A percentile compares a stretch with the other conserved stretches of the same genome.
These are phyloP conservation scores for Penstemon newberryi DNA, from an alignment of 257 asterid species.

Conservation along the genomic window DNA sequence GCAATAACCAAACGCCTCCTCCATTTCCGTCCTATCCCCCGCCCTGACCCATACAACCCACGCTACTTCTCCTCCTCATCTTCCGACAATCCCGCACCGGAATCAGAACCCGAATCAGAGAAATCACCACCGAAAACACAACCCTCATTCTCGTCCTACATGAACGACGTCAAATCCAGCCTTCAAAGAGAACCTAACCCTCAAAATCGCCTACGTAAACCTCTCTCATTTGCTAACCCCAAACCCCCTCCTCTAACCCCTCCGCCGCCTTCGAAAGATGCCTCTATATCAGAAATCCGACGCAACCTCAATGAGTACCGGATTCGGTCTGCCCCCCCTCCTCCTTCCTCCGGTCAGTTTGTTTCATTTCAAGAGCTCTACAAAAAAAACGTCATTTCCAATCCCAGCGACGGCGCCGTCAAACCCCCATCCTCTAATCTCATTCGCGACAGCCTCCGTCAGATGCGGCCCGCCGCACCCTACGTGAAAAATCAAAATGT, in stretches of 20 bases:
- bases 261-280: slow-evolving; percentile 17
- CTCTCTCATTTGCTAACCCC: slow-evolving; percentile 16
- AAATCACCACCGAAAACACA: slow-evolving; percentile 18
- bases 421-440: background rate
- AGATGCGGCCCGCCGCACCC: background rate
- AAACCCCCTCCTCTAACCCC: background rate
- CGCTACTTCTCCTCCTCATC: slow-evolving; percentile 29
- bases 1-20: slow-evolving; percentile 45
- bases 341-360: slow-evolving; percentile 24
- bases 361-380: slow-evolving; percentile 40
- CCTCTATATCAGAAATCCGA: slow-evolving; percentile 22
- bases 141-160: slow-evolving; percentile 30
- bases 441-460: slow-evolving; percentile 30
- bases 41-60: slow-evolving; percentile 20
- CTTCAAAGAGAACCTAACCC: slow-evolving; percentile 29
- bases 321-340: slow-evolving; percentile 31
- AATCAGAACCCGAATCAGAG: slow-evolving; percentile 28
- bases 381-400: slow-evolving; percentile 22
- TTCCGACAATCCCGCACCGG: slow-evolving; percentile 13
- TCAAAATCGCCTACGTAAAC: slow-evolving; percentile 24
- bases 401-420: slow-evolving; percentile 10
- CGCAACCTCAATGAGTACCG: slow-evolving; percentile 40
- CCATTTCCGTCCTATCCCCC: slow-evolving; percentile 35
- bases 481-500: slow-evolving; percentile 8
- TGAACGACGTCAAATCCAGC: slow-evolving; percentile 38